phyloP scores from a whole-genome alignment of 2,329 filamentous ascomycete genomes.

The Penicillium palitans region DNA sequence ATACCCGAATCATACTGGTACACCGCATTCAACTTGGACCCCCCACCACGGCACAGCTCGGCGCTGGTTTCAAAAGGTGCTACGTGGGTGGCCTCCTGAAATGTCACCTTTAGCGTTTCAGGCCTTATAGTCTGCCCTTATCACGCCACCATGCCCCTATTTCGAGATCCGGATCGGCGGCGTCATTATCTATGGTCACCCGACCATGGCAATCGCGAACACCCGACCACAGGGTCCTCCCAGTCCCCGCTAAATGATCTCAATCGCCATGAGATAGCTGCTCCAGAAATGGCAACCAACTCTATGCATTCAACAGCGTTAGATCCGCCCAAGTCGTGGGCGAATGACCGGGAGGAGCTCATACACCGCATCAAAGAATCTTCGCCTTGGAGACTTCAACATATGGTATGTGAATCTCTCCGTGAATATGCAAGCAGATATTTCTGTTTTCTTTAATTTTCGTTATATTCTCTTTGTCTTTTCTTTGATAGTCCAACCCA shows the following conservation, averaged over 20 bases:
- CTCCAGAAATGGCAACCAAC: constrained; percentile 15
- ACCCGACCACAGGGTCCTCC: constrained; percentile 16
- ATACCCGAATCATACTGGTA: constrained; percentile 16
- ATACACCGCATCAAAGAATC: constrained; percentile 84
- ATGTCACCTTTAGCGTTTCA: constrained; percentile 25
- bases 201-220: constrained; percentile 18
- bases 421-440: neutral
- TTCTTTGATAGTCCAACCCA: neutral
- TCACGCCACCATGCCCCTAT: constrained; percentile 37
- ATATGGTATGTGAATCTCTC: constrained; percentile 51
- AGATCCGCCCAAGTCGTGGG: constrained; percentile 26
- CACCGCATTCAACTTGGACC: constrained; percentile 23
- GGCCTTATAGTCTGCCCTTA: constrained; percentile 17
- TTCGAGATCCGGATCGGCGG: constrained; percentile 37
- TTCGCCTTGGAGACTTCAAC: constrained; percentile 69
- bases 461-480: neutral
- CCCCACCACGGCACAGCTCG: constrained; percentile 21
- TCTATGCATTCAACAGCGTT: constrained; percentile 18
- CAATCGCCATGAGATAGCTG: constrained; percentile 5
- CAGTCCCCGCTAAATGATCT: constrained; percentile 17
- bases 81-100: constrained; percentile 24
- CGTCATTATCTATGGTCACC: constrained; percentile 30
- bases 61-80: constrained; percentile 11
- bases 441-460: neutral
- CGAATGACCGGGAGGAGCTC: constrained; percentile 68